Base-by-base conservation (phyloP, 2,329 filamentous ascomycete species). In the Apiospora phragmitis region DNA sequence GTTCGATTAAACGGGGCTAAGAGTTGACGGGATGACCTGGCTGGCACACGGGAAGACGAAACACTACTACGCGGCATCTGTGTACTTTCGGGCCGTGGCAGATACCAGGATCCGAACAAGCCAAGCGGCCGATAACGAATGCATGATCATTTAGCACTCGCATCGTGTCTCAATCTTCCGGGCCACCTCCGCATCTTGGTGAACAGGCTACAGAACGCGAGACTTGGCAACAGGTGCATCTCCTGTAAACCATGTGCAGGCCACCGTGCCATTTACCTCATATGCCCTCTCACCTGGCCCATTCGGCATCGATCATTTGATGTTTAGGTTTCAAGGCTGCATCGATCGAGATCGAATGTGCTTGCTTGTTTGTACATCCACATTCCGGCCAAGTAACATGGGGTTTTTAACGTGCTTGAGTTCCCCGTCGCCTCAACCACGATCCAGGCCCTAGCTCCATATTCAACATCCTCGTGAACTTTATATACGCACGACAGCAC, bases 21-120 rank as follows among this genome's bases (percentile, higher is more conserved):
- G 55, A 62, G 7, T 62, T n/a, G 32, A 32, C 14, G 55, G 55
- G 55, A n/a, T 62, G 32, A 38, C 32, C 51, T 62, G 55, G 55
- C 55, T 38, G 55, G 55, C 55, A 62, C 38, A 62, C n/a, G 55
- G 32, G 32, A 62, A 62, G 55, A 62, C 55, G n/a, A n/a, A 62
- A 62, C 16, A 62, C 21, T 38, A 62, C 32, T 32, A 62, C 35
- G 18, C 55, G 32, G 55, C 55, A 21, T 62, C 18, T 62, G 18
- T 29, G 55, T 62, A 35, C 29, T 21, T 35, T 59, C 51, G 51
- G 51, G 51, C 51, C 51, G 29, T 29, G 51, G 29, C 51, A 59
- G 26, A 59, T 59, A 62, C 55, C 55, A 38, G 55, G 29, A 24
- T 62, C 32, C 55, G 55, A 38, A 38, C 55, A 62, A 18, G 32